Conservation (phyloP, 139 green algal genomes). For the Micractinium conductrix region DNA sequence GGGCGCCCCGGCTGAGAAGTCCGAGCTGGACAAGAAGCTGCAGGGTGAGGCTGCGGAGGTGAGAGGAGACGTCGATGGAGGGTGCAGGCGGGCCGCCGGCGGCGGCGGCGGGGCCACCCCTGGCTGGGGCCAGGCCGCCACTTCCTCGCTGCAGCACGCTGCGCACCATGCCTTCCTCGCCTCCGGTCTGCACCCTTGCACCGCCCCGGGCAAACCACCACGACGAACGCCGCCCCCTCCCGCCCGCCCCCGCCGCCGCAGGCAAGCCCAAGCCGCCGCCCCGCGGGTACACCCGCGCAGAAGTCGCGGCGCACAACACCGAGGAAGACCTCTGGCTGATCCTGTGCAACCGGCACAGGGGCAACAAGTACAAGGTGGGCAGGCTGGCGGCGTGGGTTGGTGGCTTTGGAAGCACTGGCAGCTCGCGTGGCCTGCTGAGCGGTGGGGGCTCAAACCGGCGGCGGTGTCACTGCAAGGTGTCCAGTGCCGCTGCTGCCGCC, state of each 20-base stretch:
- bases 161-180: no score
- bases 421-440: neutral
- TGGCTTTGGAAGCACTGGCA: neutral
- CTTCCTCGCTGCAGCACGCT: neutral
- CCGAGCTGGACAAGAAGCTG: neutral
- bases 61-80: neutral
- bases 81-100: no score
- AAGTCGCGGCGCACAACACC: slow-evolving; percentile 78
- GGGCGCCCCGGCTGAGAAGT: neutral
- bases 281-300: slow-evolving; percentile 62
- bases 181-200: no score
- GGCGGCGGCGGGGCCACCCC: no score
- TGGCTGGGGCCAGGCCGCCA: no score
- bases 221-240: neutral
- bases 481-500: neutral
- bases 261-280: slow-evolving; percentile 14
- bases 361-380: neutral
- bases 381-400: neutral
- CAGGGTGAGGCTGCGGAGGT: neutral
- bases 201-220: neutral
- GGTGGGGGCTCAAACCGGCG: neutral
- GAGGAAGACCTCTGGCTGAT: slow-evolving; percentile 72
- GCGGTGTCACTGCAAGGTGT: neutral
- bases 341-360: slow-evolving; percentile 27
- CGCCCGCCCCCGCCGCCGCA: neutral